Base-by-base conservation (phyloP, 257 asterid genomes). In the Dorcoceras hygrometricum region DNA sequence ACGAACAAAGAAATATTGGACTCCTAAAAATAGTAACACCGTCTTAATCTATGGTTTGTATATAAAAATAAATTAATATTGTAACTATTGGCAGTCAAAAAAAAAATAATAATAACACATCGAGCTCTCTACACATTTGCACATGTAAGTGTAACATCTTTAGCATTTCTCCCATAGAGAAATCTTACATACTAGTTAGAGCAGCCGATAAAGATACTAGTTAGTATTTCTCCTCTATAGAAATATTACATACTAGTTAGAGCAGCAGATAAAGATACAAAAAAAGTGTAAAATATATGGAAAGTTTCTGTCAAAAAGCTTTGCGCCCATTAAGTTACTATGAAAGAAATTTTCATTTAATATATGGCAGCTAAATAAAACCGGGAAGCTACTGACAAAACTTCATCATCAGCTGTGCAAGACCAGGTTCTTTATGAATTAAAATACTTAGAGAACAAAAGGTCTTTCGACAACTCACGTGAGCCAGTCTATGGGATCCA, bases 401-500 rank as follows among this genome's bases (percentile, higher is more conserved):
- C 51, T 59, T 36, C 31, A 66, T 24, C 26, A 62, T 57, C 18
- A 54, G 66, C 28, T 34, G 36, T n/a, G 16, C 31, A 74, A 62
- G 24, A 19, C 25, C 32, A 69, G 22, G 58, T 8, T 57, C 66
- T 26, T 48, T 51, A 20, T 39, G 31, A 56, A 12, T 43, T 63
- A 26, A 31, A 23, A 59, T 28, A 29, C 58, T 34, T 43, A 2
- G 16, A 12, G 51, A 43, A 43, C 12, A 43, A 4, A 43, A 12
- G 5, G 19, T 19, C 71, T 56, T 69, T 43, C 55, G 74, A 78
- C 73, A 79, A 78, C 97, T 77, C 88, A 94, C 96, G 97, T 94
- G 73, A 86, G 96, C 99, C 99, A 94, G 71, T 94, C 97, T 46
- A 94, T 94, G 71, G 96, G 99, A 78, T 94, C 99, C 82, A 94